phyloP scores from a whole-genome alignment of 192 early-diverging fungal species.

The Pilaira anomala region DNA sequence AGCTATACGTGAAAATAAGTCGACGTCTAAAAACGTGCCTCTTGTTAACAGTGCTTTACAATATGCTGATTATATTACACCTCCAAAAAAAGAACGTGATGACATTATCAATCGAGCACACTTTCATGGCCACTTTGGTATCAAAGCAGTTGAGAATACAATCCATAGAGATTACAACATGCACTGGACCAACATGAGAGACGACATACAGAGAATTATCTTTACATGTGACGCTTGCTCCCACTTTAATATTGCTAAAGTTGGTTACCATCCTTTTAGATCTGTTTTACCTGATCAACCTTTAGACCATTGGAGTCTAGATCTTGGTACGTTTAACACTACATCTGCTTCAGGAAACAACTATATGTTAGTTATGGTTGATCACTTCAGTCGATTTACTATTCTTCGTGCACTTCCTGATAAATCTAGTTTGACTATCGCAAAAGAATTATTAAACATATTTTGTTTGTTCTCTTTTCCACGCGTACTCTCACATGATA shows the following conservation, averaged over 20 bases:
- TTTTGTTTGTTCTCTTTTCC: slow-evolving; percentile 6
- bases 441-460: background rate
- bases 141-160: background rate
- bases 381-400: background rate
- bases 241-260: background rate
- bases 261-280: background rate
- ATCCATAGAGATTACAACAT: background rate
- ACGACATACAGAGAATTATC: background rate
- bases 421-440: background rate
- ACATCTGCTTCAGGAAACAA: background rate
- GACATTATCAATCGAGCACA: background rate
- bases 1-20: background rate
- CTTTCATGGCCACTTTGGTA: background rate
- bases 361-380: slow-evolving; percentile 1
- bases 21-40: background rate
- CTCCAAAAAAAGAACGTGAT: background rate
- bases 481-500: background rate
- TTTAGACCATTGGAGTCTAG: background rate
- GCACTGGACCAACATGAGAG: background rate
- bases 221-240: background rate
- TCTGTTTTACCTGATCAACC: background rate
- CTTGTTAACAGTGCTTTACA: background rate
- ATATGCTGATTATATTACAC: background rate
- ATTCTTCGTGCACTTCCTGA: background rate
- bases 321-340: background rate